Evolutionary conservation across 495 filamentous ascomycete genomes (phyloP), one percentile per base, ranked within the genome.

Genomic region (Poronia punctata): DNA sequence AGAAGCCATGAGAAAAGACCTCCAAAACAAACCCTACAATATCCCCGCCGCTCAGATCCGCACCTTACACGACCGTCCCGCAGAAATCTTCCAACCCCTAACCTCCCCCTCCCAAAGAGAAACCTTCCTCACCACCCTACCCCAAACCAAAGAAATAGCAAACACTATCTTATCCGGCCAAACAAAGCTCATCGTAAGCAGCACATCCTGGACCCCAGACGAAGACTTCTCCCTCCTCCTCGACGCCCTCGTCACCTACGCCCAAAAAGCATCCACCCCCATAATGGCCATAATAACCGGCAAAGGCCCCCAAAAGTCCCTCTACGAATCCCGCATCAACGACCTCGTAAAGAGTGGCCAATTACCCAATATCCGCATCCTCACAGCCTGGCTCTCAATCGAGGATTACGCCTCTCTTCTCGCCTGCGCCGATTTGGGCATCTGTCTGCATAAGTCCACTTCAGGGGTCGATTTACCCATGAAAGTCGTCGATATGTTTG

Each of bases 401-500:
- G 65, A 72, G 19, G 87, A 95, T 54, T 99, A 99, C 59, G 90
- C 92, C 1, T 71, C 62, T 4, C 72, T 97, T 9, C 72, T 99
- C n/a, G 87, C 80, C 19, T 82, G 81, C 29, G 90, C 92, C 12
- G 92, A 96, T 43, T 60, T 97, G 8, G 92, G 92, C 2, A 76
- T 99, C 12, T 92, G 85, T 51, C 68, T 99, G 34, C 92, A 99
- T 61, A 93, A 76, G 38, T 93, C 86, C 48, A 89, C 83, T 49
- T 94, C 86, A 30, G 92, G 92, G 3, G 86, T 99, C 1, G 92
- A 99, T 64, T 64, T 99, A 16, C 92, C 92, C 1, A 99, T 99
- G 92, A 99, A 99, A 64, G 89, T 99, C 6, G 89, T 99, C 5
- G 92, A 99, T 53, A 92, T 99, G 86, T 95, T 97, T 54, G 92